Base-by-base conservation (phyloP, 768 basidiomycete species). In the Mycena galopus region DNA sequence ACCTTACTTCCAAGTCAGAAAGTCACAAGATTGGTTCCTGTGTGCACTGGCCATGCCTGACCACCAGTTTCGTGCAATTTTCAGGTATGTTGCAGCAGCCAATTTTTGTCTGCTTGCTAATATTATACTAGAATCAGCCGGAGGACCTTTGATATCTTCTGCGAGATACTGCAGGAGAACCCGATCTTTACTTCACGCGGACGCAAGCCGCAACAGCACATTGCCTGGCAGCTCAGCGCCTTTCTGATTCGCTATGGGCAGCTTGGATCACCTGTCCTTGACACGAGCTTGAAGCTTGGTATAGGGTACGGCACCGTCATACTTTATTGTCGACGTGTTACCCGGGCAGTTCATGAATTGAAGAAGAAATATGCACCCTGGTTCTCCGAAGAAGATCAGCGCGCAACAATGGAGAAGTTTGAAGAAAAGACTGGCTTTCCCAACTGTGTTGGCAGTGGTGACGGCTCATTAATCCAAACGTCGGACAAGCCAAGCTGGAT, bases 171-270 rank as follows among this genome's bases (percentile, higher is more conserved):
- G 2, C 69, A 59, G 21, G 44, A 35, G 14, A 75, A 79, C 44
- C 70, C 62, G 14, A 73, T 79, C 29, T 80, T 80, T 67, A 47
- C n/a, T 3, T 65, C 70, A 33, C 25, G 51, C 10, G 61, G 71
- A 19, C 25, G 32, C 16, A 70, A 74, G n/a, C 76, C 73, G 0
- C 79, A 80, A 61, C 67, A 71, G 3, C 79, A 79, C 53, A 71
- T 79, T 17, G 11, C 39, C 25, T 76, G 58, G 63, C 79, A 79
- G 59, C 65, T 80, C 4, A 78, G 57, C 1, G 60, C 69, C 12
- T 79, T 80, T 56, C 76, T 80, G 5, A 47, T 75, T n/a, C 53
- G 75, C 3, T 76, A 77, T 59, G 77, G 78, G 14, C 68, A 67
- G 27, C 70, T 60, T 25, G 79, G 74, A 8, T 71, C 63, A 17